These are phyloP conservation scores for Cucurbita moschata DNA, from an alignment of 306 rosid genomes.

Conservation along the genomic window DNA sequence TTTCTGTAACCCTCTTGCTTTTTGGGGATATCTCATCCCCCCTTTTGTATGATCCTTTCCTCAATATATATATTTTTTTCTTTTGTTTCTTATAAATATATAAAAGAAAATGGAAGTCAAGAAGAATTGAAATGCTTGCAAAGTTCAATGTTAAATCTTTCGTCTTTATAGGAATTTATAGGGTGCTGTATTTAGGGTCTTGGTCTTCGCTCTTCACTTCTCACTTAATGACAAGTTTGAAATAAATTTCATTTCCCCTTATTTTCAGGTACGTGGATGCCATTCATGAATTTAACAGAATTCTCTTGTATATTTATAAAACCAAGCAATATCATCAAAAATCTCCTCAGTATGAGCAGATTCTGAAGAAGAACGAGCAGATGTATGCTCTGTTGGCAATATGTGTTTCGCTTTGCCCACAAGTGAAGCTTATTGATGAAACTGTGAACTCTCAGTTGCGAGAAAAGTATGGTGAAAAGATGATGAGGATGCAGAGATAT, in stretches of 20 bases:
- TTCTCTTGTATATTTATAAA: constrained; percentile 66
- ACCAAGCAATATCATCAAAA: constrained; percentile 74
- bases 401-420: constrained; percentile 86
- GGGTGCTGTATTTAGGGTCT: background rate
- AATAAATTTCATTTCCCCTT: background rate
- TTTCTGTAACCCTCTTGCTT: background rate
- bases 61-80: background rate
- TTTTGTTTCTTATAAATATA: background rate
- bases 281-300: constrained; percentile 79
- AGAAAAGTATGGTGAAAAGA: constrained; percentile 95
- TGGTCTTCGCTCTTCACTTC: background rate
- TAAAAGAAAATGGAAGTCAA: background rate
- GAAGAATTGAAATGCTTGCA: background rate
- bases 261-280: constrained; percentile 73
- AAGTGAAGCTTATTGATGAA: constrained; percentile 75
- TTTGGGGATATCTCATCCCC: background rate
- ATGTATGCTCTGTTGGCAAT: constrained; percentile 97
- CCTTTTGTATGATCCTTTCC: background rate
- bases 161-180: background rate
- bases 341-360: constrained; percentile 92
- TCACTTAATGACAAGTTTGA: background rate
- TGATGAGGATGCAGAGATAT: constrained; percentile 80
- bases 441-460: constrained; percentile 80
- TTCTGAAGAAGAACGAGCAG: constrained; percentile 90
- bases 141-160: background rate